Conservation (phyloP, 495 filamentous ascomycete species). For the Penicillium macrosclerotiorum region DNA sequence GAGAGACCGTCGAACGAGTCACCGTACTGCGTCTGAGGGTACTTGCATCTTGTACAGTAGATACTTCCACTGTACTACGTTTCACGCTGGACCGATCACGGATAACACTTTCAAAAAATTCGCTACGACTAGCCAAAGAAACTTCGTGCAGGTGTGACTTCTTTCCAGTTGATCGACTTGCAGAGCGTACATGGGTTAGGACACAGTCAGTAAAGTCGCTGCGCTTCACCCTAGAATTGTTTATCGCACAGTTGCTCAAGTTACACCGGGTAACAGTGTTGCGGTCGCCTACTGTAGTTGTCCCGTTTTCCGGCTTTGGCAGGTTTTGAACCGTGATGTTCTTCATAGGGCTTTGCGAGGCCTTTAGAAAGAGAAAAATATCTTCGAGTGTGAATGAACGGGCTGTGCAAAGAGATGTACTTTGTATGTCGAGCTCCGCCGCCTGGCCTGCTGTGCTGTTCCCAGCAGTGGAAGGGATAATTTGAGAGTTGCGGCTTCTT, state of each 20-base stretch:
- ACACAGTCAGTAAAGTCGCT: constrained; percentile 17
- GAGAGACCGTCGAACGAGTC: constrained; percentile 9
- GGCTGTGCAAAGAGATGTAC: no score
- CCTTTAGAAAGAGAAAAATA: not conserved
- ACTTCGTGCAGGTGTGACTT: constrained; percentile 17
- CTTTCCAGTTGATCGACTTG: constrained; percentile 6
- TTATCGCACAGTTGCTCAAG: constrained; percentile 19
- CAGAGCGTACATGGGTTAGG: constrained; percentile 12
- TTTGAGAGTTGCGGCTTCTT: no score
- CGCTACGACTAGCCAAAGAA: constrained; percentile 15
- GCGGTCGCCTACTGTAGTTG: constrained; percentile 3
- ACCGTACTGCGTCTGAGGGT: constrained; percentile 16
- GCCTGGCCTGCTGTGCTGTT: no score
- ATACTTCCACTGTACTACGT: constrained; percentile 14
- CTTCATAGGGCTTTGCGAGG: not conserved
- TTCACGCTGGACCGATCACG: constrained; percentile 11
- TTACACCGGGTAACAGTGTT: constrained; percentile 22
- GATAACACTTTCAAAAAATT: constrained; percentile 21
- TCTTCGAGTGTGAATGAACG: not conserved
- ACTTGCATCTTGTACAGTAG: constrained; percentile 16
- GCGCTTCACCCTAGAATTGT: constrained; percentile 10
- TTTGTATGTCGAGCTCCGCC: no score
- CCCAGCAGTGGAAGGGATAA: no score
- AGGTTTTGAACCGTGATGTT: not conserved
- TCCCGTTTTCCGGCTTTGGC: not conserved